Conservation (phyloP, 2,329 filamentous ascomycete species). For the Diaporthe nobilis region DNA sequence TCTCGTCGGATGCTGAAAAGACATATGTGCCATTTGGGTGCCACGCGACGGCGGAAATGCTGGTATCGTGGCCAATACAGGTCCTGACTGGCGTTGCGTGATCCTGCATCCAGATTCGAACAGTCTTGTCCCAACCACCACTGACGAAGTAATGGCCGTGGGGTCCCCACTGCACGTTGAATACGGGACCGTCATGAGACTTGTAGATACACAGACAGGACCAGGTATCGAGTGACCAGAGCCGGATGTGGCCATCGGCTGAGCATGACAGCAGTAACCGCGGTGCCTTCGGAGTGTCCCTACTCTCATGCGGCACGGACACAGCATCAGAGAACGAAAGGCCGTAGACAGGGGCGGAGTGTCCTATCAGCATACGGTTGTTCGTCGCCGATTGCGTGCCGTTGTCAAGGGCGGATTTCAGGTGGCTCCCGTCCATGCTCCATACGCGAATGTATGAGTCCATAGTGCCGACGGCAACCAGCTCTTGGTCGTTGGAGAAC, state of each 20-base stretch:
- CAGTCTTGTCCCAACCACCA: conserved; percentile 89
- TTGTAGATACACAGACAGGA: conserved; percentile 95
- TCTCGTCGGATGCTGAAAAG: conserved; percentile 90
- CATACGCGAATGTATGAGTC: conserved; percentile 98
- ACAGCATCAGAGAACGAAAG: conserved; percentile 87
- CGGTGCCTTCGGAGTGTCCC: conserved; percentile 60
- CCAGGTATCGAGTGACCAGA: conserved; percentile 95
- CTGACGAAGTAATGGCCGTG: conserved; percentile 96
- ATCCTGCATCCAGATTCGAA: conserved; percentile 92
- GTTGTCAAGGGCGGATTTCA: conserved; percentile 75
- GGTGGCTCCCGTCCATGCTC: conserved; percentile 87
- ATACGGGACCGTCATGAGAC: conserved; percentile 90
- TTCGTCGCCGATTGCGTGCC: conserved; percentile 69
- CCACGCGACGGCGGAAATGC: conserved; percentile 93
- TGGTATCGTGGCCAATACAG: conserved; percentile 92
- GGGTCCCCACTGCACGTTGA: conserved; percentile 90
- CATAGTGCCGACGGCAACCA: conserved; percentile 90
- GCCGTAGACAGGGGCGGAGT: conserved; percentile 89
- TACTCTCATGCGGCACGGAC: conserved; percentile 63
- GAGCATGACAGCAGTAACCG: conserved; percentile 90
- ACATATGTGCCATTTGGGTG: conserved; percentile 95
- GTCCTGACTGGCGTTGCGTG: conserved; percentile 90
- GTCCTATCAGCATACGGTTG: conserved; percentile 84
- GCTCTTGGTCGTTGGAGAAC: conserved; percentile 90
- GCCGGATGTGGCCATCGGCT: conserved; percentile 86